Conservation (phyloP, 441 rosid species). For the Adansonia madagascariensis region DNA sequence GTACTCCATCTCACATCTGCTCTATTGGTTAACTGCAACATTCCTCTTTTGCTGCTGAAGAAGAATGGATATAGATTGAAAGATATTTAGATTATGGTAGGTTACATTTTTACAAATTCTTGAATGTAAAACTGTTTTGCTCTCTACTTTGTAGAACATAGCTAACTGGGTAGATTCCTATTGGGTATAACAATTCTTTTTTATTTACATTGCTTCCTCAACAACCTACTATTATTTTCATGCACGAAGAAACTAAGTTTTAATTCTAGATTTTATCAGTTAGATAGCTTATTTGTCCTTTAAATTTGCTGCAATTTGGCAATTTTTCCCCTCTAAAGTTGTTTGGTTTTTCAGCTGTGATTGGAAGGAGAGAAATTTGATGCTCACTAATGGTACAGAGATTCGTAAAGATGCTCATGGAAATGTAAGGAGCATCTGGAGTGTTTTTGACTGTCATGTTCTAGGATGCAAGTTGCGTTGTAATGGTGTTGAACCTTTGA, state of each 20-base stretch:
- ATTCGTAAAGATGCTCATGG: conserved; percentile 37
- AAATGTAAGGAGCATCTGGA: conserved; percentile 52
- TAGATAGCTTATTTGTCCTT: neutral
- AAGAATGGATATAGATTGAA: neutral
- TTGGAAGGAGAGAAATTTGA: conserved; percentile 68
- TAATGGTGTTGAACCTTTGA: conserved; percentile 50
- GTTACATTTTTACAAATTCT: conserved; percentile 4
- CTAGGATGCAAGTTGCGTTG: conserved; percentile 67
- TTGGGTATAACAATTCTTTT: neutral
- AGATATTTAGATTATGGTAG: neutral
- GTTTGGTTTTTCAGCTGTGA: conserved; percentile 73
- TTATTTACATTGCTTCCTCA: neutral
- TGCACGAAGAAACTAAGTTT: neutral
- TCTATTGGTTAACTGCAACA: neutral
- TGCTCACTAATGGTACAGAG: conserved; percentile 48
- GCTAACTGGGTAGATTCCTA: neutral
- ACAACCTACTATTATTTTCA: neutral
- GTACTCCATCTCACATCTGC: neutral
- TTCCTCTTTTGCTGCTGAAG: neutral
- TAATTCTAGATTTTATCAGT: neutral
- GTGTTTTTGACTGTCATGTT: conserved; percentile 78
- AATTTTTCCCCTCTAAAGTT: conserved; percentile 24
- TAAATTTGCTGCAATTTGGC: neutral
- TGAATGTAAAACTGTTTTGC: neutral
- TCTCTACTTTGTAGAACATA: conserved; percentile 1